Evolutionary conservation across 345 rosid species (phyloP).

Genomic region (Syzygium oleosum): DNA sequence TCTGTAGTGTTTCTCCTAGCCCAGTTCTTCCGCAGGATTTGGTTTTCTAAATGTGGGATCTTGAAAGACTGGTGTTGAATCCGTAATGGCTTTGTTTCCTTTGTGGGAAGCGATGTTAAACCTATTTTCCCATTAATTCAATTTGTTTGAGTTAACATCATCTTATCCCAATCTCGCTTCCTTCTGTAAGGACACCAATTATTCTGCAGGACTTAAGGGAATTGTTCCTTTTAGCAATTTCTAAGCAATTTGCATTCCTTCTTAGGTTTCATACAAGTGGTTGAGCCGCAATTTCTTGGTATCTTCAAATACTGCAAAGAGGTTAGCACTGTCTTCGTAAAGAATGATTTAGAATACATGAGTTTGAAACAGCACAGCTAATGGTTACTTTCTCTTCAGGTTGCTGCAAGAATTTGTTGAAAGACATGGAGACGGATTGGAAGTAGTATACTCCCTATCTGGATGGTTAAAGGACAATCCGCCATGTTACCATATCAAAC

Average conservation of each 20-base stretch:
- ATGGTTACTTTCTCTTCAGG: slow-evolving; percentile 23
- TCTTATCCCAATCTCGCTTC: neutral
- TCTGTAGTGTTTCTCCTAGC: neutral
- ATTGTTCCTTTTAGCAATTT: neutral
- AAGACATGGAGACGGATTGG: slow-evolving; percentile 40
- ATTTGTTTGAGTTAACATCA: neutral
- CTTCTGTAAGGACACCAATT: neutral
- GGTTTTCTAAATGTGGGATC: neutral
- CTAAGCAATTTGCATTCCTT: neutral
- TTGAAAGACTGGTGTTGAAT: neutral
- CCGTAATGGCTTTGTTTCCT: neutral
- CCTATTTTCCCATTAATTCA: neutral
- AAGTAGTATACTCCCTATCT: slow-evolving; percentile 65
- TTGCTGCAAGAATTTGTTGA: slow-evolving; percentile 74
- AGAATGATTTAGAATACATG: neutral
- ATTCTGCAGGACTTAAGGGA: neutral
- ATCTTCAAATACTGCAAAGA: slow-evolving; percentile 70
- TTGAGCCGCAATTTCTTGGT: slow-evolving; percentile 73
- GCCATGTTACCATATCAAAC: slow-evolving; percentile 46
- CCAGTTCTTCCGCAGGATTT: neutral
- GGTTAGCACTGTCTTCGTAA: slow-evolving; percentile 23
- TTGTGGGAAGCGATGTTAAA: neutral
- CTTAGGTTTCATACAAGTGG: slow-evolving; percentile 97
- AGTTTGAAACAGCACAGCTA: neutral
- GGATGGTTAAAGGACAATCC: slow-evolving; percentile 77